Evolutionary conservation across 176 grass and related monocot species (phyloP).

Genomic region (Oryza longistaminata): DNA sequence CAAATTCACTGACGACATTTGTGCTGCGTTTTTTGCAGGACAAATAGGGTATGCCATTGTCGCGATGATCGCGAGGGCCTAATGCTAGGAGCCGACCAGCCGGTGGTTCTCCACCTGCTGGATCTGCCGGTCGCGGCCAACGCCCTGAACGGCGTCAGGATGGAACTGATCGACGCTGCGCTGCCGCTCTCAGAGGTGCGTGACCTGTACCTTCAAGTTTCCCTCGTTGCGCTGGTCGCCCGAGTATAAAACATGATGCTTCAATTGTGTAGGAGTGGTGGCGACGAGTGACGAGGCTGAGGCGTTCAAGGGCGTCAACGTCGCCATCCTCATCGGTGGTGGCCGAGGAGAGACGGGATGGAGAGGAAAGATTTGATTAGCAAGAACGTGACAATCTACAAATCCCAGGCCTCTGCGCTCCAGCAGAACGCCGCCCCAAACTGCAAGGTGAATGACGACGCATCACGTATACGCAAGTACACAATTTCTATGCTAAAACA

Average conservation of each 20-base stretch:
- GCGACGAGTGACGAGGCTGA: constrained; percentile 53
- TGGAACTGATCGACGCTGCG: constrained; percentile 74
- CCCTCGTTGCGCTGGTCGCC: not conserved
- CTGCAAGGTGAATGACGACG: constrained; percentile 58
- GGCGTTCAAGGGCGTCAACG: constrained; percentile 62
- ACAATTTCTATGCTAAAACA: no score
- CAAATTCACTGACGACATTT: not conserved
- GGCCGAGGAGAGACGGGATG: constrained; percentile 67
- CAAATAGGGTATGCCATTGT: constrained; percentile 77
- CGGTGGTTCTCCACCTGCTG: constrained; percentile 77
- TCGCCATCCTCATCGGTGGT: constrained; percentile 72
- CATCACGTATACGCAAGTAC: not conserved
- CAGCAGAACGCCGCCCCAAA: constrained; percentile 65
- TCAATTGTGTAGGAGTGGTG: constrained; percentile 50
- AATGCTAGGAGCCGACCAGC: constrained; percentile 72
- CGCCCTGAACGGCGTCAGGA: constrained; percentile 57
- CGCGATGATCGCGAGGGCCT: constrained; percentile 71
- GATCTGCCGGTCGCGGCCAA: constrained; percentile 40
- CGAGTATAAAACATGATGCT: not conserved
- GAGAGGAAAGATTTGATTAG: constrained; percentile 69
- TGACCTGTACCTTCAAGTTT: not conserved
- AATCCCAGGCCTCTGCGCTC: constrained; percentile 57
- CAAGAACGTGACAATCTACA: constrained; percentile 76
- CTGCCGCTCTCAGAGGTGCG: constrained; percentile 72
- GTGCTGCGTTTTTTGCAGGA: constrained; percentile 38